Evolutionary conservation across 176 grass and related monocot genomes (phyloP).

Genomic region (Aechmea fasciata): DNA sequence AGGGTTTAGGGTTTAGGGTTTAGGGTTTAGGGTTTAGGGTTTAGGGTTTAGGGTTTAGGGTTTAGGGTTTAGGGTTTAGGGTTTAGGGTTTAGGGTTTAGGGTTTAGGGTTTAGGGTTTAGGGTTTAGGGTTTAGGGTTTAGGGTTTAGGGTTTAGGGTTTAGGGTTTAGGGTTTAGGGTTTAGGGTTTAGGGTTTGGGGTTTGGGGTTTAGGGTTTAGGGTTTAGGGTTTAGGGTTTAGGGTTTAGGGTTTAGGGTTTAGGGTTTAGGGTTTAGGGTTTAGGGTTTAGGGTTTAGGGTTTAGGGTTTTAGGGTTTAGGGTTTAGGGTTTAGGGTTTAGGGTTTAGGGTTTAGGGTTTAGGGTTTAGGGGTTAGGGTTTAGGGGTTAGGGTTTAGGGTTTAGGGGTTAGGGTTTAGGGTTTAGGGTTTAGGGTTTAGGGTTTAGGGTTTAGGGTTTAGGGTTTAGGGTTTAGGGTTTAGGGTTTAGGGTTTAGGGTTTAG

Average conservation of each 20-base stretch:
- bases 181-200: conserved; percentile 21
- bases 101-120: conserved; percentile 15
- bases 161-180: conserved; percentile 23
- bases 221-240: conserved; percentile 17
- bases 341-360: conserved; percentile 17
- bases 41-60: conserved; percentile 11
- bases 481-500: conserved; percentile 22
- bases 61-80: conserved; percentile 15
- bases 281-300: conserved; percentile 25
- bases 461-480: conserved; percentile 27
- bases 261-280: conserved; percentile 26
- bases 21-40: conserved; percentile 13
- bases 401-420: conserved; percentile 15
- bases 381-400: conserved; percentile 11
- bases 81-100: conserved; percentile 19
- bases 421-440: conserved; percentile 25
- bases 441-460: conserved; percentile 22
- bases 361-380: conserved; percentile 17
- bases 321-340: conserved; percentile 15
- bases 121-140: conserved; percentile 11
- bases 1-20: conserved; percentile 1
- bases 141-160: conserved; percentile 18
- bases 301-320: conserved; percentile 17
- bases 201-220: conserved; percentile 8
- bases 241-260: conserved; percentile 21